These are phyloP conservation scores for Geotrichum ghanense DNA, from an alignment of 805 yeast genomes.

Conservation along the genomic window DNA sequence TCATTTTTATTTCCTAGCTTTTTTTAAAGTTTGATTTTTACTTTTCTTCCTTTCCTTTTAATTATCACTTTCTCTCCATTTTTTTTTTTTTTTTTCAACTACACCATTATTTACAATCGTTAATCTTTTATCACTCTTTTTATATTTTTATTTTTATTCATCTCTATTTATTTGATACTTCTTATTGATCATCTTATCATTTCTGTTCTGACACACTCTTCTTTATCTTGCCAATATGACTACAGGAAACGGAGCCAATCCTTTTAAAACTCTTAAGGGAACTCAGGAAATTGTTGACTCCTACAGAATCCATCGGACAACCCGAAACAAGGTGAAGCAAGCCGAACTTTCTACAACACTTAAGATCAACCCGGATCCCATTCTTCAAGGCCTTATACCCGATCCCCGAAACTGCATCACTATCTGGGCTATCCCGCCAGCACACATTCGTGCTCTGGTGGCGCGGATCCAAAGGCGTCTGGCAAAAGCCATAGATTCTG, in stretches of 20 bases:
- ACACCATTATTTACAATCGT: neutral
- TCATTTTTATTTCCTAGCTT: slow-evolving; percentile 2
- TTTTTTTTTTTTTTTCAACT: neutral
- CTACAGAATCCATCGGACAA: neutral
- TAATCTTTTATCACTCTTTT: no score
- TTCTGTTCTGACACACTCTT: no score
- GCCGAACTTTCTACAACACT: neutral
- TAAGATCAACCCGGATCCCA: slow-evolving; percentile 2
- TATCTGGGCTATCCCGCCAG: neutral
- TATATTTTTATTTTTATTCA: no score
- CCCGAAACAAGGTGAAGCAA: neutral
- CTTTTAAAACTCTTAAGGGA: neutral
- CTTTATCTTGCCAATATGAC: neutral
- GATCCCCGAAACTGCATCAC: slow-evolving; percentile 3
- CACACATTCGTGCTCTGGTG: neutral
- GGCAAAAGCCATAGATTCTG: neutral
- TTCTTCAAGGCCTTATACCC: neutral
- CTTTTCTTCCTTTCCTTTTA: neutral
- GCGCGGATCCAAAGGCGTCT: neutral
- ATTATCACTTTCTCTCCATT: neutral
- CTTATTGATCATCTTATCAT: no score
- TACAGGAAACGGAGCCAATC: neutral
- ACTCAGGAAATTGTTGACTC: neutral
- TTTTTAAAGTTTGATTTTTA: neutral
- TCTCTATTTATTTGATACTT: no score